Conservation (phyloP, 2,329 filamentous ascomycete species). For the Phialemoniopsis sp. region DNA sequence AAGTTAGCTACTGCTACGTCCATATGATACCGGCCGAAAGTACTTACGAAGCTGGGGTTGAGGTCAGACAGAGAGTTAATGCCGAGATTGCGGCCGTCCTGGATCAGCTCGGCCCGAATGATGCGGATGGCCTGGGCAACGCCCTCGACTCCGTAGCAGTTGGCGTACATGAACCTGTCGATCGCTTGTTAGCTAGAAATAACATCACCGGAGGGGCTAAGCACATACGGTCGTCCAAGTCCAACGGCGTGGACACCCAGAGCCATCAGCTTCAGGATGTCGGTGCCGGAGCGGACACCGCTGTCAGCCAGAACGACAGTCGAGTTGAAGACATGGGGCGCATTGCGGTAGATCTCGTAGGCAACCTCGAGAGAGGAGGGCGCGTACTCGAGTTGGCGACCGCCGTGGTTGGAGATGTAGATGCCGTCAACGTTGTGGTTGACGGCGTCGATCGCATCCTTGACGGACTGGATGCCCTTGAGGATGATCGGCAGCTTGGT, state of each 20-base stretch:
- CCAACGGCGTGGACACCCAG: slow-evolving; percentile 14
- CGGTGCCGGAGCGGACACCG: slow-evolving; percentile 30
- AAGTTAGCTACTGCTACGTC: not conserved
- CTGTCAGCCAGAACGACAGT: slow-evolving; percentile 31
- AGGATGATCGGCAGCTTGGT: slow-evolving; percentile 29
- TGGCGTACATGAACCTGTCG: slow-evolving; percentile 40
- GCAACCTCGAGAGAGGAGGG: slow-evolving; percentile 24
- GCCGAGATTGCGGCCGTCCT: slow-evolving; percentile 27
- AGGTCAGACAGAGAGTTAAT: slow-evolving; percentile 16
- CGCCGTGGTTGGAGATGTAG: slow-evolving; percentile 35
- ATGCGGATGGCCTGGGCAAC: slow-evolving; percentile 40
- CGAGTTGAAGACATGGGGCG: slow-evolving; percentile 27
- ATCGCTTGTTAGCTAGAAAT: too few relatives aligned
- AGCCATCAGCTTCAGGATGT: slow-evolving; percentile 27
- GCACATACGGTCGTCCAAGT: not conserved
- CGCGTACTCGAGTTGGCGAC: slow-evolving; percentile 33
- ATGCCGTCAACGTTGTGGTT: slow-evolving; percentile 27
- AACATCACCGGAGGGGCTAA: too few relatives aligned
- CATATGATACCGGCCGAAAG: not conserved
- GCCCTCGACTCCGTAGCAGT: slow-evolving; percentile 42
- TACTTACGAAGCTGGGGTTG: slow-evolving; percentile 9
- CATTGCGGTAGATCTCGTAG: slow-evolving; percentile 25
- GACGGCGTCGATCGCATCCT: slow-evolving; percentile 27
- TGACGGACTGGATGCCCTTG: slow-evolving; percentile 31
- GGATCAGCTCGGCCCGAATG: slow-evolving; percentile 39